Percentiles rank a stretch among this genome's conserved stretches.
These are phyloP conservation scores for Pichia sp. DNA, from an alignment of 1,139 yeast species.

Conservation along the genomic window DNA sequence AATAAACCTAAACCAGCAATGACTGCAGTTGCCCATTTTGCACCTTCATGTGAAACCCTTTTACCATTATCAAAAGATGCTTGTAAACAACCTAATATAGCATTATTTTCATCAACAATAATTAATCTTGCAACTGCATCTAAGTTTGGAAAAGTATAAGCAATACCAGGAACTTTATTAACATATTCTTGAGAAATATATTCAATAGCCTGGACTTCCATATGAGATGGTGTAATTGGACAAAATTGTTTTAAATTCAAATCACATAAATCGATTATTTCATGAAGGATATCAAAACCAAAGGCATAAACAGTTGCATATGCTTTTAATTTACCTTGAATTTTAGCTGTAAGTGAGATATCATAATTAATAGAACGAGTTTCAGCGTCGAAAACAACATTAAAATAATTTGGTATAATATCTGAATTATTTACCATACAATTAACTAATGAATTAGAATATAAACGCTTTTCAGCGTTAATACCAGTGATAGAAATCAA, in stretches of 20 bases:
- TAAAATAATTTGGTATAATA: conserved; percentile 57
- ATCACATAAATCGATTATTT: conserved; percentile 48
- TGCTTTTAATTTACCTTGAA: conserved; percentile 52
- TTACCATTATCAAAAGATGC: conserved; percentile 65
- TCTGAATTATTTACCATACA: conserved; percentile 61
- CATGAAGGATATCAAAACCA: conserved; percentile 58
- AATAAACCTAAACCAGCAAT: conserved; percentile 73
- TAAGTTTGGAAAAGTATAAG: conserved; percentile 70
- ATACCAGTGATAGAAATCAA: background rate
- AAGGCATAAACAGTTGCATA: conserved; percentile 65
- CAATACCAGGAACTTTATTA: conserved; percentile 58
- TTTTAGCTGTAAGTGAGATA: conserved; percentile 55
- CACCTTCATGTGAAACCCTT: conserved; percentile 69
- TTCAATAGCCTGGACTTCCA: conserved; percentile 61
- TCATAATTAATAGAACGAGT: conserved; percentile 54
- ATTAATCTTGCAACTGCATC: conserved; percentile 66
- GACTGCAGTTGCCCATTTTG: conserved; percentile 80
- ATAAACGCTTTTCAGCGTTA: conserved; percentile 34
- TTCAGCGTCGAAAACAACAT: conserved; percentile 64
- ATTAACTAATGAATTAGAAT: conserved; percentile 64
- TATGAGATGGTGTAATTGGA: conserved; percentile 65
- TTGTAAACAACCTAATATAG: conserved; percentile 60
- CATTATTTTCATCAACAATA: conserved; percentile 33
- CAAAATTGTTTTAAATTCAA: conserved; percentile 76
- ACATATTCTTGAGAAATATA: conserved; percentile 44